Evolutionary conservation across 306 rosid genomes (phyloP), one percentile per base, ranked within the genome.

Genomic region (Boehmeria nivea): DNA sequence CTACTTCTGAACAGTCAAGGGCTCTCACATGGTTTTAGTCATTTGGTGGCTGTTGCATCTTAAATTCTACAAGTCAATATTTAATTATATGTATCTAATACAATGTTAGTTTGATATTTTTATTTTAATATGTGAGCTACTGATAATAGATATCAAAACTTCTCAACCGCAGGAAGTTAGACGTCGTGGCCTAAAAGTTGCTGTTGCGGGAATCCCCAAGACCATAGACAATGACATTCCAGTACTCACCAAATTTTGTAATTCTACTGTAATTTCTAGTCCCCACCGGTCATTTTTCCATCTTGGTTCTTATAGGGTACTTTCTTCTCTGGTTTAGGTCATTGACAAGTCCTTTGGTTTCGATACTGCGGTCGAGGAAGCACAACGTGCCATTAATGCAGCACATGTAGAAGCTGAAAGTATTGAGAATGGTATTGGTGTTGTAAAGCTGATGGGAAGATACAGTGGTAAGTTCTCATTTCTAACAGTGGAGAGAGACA

Each of bases 281-380:
- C n/a, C n/a, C 33, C 5, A 13, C 14, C 8, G 8, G 10, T 40
- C 22, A 17, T 10, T 31, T 14, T 55, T 46, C 31, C 6, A 16
- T 48, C n/a, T 28, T 26, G 19, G 26, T 31, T 37, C 31, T 63
- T 39, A 20, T 33, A 18, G 0, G 1, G 40, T 47, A 39, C 14
- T 38, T 39, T 61, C 40, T 61, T 22, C 44, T 47, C 47, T 60
- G 44, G 55, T 69, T 75, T 66, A 87, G 96, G 89, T 88, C 64
- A 82, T 88, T 36, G 96, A 84, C 80, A 88, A 68, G 81, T 88
- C 96, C 51, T 88, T 84, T 76, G 96, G 96, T 58, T 84, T 84
- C 74, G 96, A 88, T 76, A 71, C 94, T 59, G 96, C 96, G 7
- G 96, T 88, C 49, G 96, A 88, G 76, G 94, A 88, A 78, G 96